These are phyloP conservation scores for Secale cereale DNA, from an alignment of 176 grass and related monocot species.

Conservation along the genomic window DNA sequence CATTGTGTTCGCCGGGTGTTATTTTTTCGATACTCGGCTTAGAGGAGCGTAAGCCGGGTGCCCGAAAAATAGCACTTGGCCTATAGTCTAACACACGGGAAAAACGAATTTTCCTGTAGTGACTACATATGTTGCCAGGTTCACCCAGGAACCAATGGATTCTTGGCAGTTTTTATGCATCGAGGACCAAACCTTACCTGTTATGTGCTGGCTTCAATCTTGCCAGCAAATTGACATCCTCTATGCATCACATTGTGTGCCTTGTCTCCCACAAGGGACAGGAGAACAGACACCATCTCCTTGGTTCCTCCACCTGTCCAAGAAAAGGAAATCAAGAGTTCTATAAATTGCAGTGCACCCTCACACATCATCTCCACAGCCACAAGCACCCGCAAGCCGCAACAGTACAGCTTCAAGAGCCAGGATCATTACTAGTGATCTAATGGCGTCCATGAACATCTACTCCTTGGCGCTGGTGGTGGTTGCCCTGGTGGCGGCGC, in stretches of 20 bases:
- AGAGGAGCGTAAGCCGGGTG: too few relatives aligned
- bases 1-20: too few relatives aligned
- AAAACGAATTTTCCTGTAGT: too few relatives aligned
- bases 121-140: background rate
- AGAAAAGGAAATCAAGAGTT: background rate
- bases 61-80: too few relatives aligned
- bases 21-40: too few relatives aligned
- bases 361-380: background rate
- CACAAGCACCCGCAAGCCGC: background rate
- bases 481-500: background rate
- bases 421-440: background rate
- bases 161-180: background rate
- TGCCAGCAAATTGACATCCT: background rate
- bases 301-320: background rate
- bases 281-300: background rate
- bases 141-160: background rate
- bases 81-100: too few relatives aligned
- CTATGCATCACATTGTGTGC: background rate
- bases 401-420: background rate
- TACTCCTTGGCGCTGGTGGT: background rate
- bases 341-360: background rate
- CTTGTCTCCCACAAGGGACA: background rate
- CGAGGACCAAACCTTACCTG: background rate
- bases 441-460: background rate
- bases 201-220: background rate